These are phyloP conservation scores for Suillus occidentalis DNA, from an alignment of 768 basidiomycete genomes.

Conservation along the genomic window DNA sequence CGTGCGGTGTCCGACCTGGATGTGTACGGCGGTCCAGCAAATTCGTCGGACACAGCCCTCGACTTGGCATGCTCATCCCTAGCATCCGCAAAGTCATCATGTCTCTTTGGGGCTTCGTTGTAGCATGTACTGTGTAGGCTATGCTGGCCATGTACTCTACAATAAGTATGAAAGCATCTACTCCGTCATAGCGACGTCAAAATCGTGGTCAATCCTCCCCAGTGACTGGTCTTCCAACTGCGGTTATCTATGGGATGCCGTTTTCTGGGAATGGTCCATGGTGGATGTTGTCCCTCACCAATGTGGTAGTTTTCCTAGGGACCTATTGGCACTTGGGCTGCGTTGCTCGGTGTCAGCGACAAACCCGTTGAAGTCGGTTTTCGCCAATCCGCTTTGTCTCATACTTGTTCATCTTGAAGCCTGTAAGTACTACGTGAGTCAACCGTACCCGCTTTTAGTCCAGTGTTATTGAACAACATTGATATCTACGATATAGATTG, in stretches of 20 bases:
- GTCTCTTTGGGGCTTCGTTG: constrained; percentile 24
- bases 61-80: constrained; percentile 26
- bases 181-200: neutral
- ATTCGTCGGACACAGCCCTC: constrained; percentile 24
- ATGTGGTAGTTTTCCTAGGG: constrained; percentile 29
- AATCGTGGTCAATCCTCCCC: constrained; percentile 27
- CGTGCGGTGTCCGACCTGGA: constrained; percentile 16
- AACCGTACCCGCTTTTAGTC: neutral
- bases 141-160: constrained; percentile 10
- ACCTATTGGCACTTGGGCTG: constrained; percentile 27
- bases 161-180: constrained; percentile 8
- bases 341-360: constrained; percentile 25
- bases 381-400: constrained; percentile 19
- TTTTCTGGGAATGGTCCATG: constrained; percentile 21
- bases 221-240: no score
- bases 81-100: constrained; percentile 21
- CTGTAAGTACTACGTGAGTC: constrained; percentile 28
- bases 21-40: constrained; percentile 11
- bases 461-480: neutral
- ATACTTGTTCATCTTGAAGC: constrained; percentile 23
- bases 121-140: constrained; percentile 24
- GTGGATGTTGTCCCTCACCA: constrained; percentile 29
- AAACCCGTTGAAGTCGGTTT: constrained; percentile 23
- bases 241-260: constrained; percentile 24
- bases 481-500: constrained; percentile 19